phyloP scores from a whole-genome alignment of 805 yeast genomes.

The Cyberlindnera petersonii region DNA sequence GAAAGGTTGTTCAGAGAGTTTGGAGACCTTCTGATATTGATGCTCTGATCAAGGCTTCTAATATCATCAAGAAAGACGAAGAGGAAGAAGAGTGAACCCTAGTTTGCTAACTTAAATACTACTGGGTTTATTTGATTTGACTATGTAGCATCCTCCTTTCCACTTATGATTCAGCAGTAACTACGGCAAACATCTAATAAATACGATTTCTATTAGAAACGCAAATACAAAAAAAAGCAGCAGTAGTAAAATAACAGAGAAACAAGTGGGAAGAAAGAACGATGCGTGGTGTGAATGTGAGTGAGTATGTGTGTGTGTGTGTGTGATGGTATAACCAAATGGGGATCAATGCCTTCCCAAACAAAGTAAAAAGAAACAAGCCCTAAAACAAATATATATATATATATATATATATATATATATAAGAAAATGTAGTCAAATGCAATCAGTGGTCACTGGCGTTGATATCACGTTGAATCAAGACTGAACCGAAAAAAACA shows the following conservation, averaged over 20 bases:
- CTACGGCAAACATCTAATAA: background rate
- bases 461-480: too few species aligned
- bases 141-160: too few species aligned
- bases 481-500: too few species aligned
- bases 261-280: background rate
- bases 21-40: constrained; percentile 82
- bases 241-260: background rate
- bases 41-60: constrained; percentile 63
- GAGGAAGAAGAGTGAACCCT: constrained; percentile 35
- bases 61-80: constrained; percentile 57
- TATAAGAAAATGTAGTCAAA: background rate
- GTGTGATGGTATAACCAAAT: background rate
- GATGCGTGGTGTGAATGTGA: background rate
- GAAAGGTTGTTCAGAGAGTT: constrained; percentile 60
- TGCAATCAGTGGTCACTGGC: too few species aligned
- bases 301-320: background rate
- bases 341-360: too few species aligned
- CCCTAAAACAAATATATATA: background rate
- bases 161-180: too few species aligned
- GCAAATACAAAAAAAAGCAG: background rate
- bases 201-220: constrained; percentile 4
- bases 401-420: background rate
- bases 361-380: background rate
- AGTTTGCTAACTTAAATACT: too few species aligned
- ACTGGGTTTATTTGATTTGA: too few species aligned